Conservation (phyloP, 2,329 filamentous ascomycete species). For the Clathrospora elynae region DNA sequence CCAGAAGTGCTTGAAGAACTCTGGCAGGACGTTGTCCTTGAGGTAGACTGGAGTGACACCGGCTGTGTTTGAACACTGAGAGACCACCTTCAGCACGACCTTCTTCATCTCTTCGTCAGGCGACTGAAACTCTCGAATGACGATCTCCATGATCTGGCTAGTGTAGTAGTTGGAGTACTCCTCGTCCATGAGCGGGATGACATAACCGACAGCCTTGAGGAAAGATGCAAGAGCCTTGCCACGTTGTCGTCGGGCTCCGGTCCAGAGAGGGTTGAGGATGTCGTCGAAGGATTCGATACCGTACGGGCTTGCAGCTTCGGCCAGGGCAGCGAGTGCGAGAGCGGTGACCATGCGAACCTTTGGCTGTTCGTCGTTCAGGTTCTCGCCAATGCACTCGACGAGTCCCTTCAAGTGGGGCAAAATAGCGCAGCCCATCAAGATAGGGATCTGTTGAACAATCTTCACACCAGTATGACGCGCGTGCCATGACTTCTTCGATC, state of each 20-base stretch:
- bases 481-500: slow-evolving; percentile 99
- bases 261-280: slow-evolving; percentile 96
- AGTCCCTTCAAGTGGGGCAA: slow-evolving; percentile 93
- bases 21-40: slow-evolving; percentile 90
- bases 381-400: slow-evolving; percentile 94
- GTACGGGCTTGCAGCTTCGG: slow-evolving; percentile 95
- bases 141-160: slow-evolving; percentile 97
- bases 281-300: slow-evolving; percentile 99
- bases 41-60: slow-evolving; percentile 94
- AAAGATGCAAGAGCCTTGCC: slow-evolving; percentile 96
- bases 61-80: slow-evolving; percentile 90
- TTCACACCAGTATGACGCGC: slow-evolving; percentile 97
- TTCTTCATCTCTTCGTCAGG: slow-evolving; percentile 99
- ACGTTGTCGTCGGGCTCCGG: slow-evolving; percentile 90
- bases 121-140: slow-evolving; percentile 92
- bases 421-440: slow-evolving; percentile 97
- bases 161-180: slow-evolving; percentile 99
- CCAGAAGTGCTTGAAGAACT: slow-evolving; percentile 99
- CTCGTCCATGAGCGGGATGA: slow-evolving; percentile 99
- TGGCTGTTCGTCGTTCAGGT: slow-evolving; percentile 95
- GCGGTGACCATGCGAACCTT: slow-evolving; percentile 97
- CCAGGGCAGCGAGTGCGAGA: slow-evolving; percentile 90
- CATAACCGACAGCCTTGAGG: slow-evolving; percentile 95
- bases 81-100: slow-evolving; percentile 95
- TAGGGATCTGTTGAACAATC: slow-evolving; percentile 98